These are phyloP conservation scores for Blastobotrys capitulatus DNA, from an alignment of 1,139 yeast genomes.

Conservation along the genomic window DNA sequence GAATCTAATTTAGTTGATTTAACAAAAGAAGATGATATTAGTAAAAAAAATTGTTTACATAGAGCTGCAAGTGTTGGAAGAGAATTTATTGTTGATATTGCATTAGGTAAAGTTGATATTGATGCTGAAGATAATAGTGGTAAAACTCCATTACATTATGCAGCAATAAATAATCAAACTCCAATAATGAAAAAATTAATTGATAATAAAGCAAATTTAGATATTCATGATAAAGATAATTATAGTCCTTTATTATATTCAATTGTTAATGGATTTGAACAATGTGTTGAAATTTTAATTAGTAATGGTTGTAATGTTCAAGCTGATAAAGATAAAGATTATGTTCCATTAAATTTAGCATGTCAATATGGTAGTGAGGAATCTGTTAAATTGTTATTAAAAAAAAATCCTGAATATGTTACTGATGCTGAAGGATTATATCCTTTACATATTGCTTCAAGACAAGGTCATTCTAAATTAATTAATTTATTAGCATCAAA, in stretches of 20 bases:
- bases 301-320: conserved; percentile 37
- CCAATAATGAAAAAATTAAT: conserved; percentile 32
- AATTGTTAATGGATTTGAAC: conserved; percentile 61
- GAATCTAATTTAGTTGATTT: conserved; percentile 37
- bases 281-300: conserved; percentile 46
- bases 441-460: conserved; percentile 84
- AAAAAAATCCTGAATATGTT: conserved; percentile 33
- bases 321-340: conserved; percentile 41
- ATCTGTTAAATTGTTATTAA: conserved; percentile 58
- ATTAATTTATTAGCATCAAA: conserved; percentile 47
- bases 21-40: conserved; percentile 38
- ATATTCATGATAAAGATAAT: conserved; percentile 39
- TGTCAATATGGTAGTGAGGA: conserved; percentile 78
- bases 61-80: conserved; percentile 40
- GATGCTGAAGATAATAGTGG: conserved; percentile 61
- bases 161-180: conserved; percentile 44
- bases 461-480: conserved; percentile 70
- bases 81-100: conserved; percentile 35
- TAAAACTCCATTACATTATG: conserved; percentile 82
- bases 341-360: conserved; percentile 83
- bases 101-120: conserved; percentile 33
- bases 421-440: conserved; percentile 60
- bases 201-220: conserved; percentile 33
- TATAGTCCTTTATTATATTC: conserved; percentile 71
- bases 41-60: conserved; percentile 42